Percentiles rank a stretch among this genome's conserved stretches.
Conservation (phyloP, 495 filamentous ascomycete genomes). For the Letharia lupina region DNA sequence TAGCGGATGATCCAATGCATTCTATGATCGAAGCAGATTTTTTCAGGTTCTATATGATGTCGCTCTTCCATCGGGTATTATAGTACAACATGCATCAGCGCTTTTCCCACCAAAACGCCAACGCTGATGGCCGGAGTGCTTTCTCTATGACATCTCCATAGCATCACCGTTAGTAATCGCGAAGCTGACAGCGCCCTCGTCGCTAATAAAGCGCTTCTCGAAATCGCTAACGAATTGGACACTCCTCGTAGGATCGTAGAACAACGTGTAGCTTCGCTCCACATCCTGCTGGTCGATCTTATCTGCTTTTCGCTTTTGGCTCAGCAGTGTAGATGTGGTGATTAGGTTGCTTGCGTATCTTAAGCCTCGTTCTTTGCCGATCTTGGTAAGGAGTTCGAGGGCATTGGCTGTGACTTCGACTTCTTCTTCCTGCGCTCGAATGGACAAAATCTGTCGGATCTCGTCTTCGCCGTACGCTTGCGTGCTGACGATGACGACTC, state of each 20-base stretch:
- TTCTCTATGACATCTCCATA: slow-evolving; percentile 63
- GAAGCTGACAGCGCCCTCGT: slow-evolving; percentile 71
- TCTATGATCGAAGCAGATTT: not conserved
- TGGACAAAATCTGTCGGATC: slow-evolving; percentile 79
- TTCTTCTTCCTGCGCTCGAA: slow-evolving; percentile 92
- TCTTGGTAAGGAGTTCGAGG: slow-evolving; percentile 84
- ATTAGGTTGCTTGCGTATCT: slow-evolving; percentile 94
- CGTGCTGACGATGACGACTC: slow-evolving; percentile 93
- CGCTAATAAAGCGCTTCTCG: slow-evolving; percentile 87
- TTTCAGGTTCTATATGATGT: not conserved
- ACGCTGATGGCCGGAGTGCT: slow-evolving; percentile 4
- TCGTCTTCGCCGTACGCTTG: slow-evolving; percentile 79
- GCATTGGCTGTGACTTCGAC: slow-evolving; percentile 84
- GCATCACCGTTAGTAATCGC: slow-evolving; percentile 59
- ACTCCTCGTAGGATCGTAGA: slow-evolving; percentile 81
- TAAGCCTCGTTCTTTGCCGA: slow-evolving; percentile 85
- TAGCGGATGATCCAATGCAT: slow-evolving; percentile 1
- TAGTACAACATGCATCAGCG: slow-evolving; percentile 16
- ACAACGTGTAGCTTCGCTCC: slow-evolving; percentile 83
- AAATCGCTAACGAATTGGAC: slow-evolving; percentile 83
- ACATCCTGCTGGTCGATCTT: slow-evolving; percentile 84
- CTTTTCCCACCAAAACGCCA: slow-evolving; percentile 18
- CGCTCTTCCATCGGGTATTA: slow-evolving; percentile 16
- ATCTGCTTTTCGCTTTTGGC: slow-evolving; percentile 64
- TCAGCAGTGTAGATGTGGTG: slow-evolving; percentile 78